Base-by-base conservation (phyloP, 2,329 filamentous ascomycete species). In the Colletotrichum tanaceti region DNA sequence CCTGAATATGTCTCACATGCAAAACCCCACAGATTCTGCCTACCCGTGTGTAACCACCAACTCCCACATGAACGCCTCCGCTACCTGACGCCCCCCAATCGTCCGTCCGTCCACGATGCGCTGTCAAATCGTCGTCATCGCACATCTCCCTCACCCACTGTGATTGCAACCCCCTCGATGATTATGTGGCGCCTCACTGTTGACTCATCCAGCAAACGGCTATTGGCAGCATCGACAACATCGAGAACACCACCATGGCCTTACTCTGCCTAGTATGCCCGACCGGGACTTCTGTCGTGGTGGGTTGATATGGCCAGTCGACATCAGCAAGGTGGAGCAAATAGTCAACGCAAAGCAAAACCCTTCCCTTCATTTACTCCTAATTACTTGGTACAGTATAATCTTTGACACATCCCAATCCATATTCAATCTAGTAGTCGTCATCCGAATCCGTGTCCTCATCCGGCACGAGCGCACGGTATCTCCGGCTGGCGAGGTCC, bases 401-500 rank as follows among this genome's bases (percentile, higher is more conserved):
- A 18, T n/a, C 18, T 11, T 35, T 6, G 49, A 50, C 5, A 43
- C 7, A 35, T 24, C 22, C 32, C 16, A 13, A 13, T 35, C 6
- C 14, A 24, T 20, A 49, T 32, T 41, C 58, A 60, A n/a, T 57
- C 72, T 82, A 83, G 54, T 81, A 82, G n/a, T 86, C 84, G 58
- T 93, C 91, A 61, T 94, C 92, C 39, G 89, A 92, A 75, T 95
- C 93, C 71, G 90, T 92, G 47, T 83, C 79, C 54, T 95, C 92
- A 72, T 96, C 91, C 2, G 91, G 89, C 66, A 94, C 79, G 28
- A 97, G 84, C 2, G 93, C 91, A 66, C 93, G 87, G 78, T 94
- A 97, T 72, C 92, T 85, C 69, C 93, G 85, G 67, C 89, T 91
- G 1, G 93, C 91, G 70, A 99, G 82, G 76, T 98, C 95, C 75